Evolutionary conservation across 75 land plant genomes (phyloP).

Genomic region (Pinus taeda): DNA sequence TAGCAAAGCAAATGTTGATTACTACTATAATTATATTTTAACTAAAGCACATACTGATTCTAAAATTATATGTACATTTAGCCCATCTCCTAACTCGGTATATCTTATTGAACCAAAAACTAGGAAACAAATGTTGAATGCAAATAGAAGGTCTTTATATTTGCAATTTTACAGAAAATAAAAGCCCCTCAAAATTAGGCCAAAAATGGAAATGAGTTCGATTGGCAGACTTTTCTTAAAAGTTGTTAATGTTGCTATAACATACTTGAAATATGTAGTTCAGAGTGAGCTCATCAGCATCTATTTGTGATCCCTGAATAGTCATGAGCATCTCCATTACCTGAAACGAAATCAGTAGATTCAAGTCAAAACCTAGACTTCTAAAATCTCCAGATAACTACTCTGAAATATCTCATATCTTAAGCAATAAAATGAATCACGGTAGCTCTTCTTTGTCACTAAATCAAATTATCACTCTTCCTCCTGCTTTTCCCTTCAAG

Average conservation of each 20-base stretch:
- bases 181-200: background rate
- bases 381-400: no score
- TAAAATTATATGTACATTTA: no score
- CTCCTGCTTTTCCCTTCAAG: no score
- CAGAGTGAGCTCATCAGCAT: conserved; percentile 23
- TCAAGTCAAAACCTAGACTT: no score
- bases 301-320: conserved; percentile 16
- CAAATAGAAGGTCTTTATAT: background rate
- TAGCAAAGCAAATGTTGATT: no score
- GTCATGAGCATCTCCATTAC: conserved; percentile 28
- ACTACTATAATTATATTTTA: no score
- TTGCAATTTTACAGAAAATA: background rate
- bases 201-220: background rate
- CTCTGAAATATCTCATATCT: no score
- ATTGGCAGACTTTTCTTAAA: background rate
- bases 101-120: no score
- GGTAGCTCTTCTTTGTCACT: no score
- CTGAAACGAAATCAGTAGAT: background rate
- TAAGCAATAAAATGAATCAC: no score
- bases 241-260: background rate
- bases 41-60: no score
- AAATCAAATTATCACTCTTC: no score
- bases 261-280: conserved; percentile 27
- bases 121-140: background rate
- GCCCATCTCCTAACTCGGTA: background rate